phyloP scores from a whole-genome alignment of 2,329 filamentous ascomycete species.

The Alternaria gaisen region DNA sequence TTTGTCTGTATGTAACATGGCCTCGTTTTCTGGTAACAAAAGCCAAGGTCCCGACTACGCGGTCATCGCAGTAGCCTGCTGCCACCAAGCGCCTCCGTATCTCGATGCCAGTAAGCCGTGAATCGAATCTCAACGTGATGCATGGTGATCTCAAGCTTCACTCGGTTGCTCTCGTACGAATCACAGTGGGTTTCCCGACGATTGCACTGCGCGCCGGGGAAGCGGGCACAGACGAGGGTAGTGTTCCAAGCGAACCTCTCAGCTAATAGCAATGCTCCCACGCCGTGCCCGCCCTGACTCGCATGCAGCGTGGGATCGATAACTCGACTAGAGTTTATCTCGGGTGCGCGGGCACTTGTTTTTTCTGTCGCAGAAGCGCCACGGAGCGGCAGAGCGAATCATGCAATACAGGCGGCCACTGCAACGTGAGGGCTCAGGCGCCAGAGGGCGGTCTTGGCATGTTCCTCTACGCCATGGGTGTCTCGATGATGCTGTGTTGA shows the following conservation, averaged over 20 bases:
- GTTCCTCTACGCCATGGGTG: conserved; percentile 34
- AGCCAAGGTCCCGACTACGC: conserved; percentile 42
- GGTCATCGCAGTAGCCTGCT: conserved; percentile 36
- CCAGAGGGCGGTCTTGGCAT: conserved; percentile 25
- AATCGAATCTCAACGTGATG: conserved; percentile 29
- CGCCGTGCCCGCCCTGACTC: conserved; percentile 30
- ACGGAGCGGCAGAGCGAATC: conserved; percentile 40
- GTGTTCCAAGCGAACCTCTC: conserved; percentile 34
- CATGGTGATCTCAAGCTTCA: conserved; percentile 27
- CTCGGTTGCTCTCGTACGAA: conserved; percentile 9
- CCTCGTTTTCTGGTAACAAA: conserved; percentile 46
- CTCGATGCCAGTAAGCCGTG: conserved; percentile 29
- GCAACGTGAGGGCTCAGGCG: conserved; percentile 40
- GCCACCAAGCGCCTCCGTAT: conserved; percentile 30
- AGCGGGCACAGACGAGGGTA: conserved; percentile 36
- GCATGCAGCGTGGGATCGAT: conserved; percentile 34
- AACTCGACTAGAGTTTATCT: conserved; percentile 25
- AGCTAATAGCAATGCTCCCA: conserved; percentile 25
- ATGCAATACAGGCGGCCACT: conserved; percentile 36
- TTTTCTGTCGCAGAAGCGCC: conserved; percentile 41
- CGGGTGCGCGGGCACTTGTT: conserved; percentile 40
- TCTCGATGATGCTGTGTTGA: conserved; percentile 28
- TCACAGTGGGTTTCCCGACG: conserved; percentile 10
- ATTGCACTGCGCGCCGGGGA: conserved; percentile 35
- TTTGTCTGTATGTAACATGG: conserved; percentile 45